Evolutionary conservation across 805 yeast species (phyloP).

Genomic region (Kodamaea kaohsiungensis): DNA sequence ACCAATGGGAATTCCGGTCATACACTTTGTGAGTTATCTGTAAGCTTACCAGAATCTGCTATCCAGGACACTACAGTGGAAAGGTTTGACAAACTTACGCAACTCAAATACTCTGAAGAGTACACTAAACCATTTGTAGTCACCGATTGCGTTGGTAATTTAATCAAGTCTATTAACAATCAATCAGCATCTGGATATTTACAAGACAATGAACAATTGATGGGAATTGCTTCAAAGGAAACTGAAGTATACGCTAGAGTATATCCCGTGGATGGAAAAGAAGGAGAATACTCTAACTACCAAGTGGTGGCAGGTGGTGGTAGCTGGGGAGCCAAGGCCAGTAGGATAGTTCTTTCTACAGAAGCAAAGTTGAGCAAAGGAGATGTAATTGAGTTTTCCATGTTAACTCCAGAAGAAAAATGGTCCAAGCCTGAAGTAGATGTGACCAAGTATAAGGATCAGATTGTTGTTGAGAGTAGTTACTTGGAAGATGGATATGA

Average conservation of each 20-base stretch:
- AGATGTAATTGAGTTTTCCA: conserved; percentile 47
- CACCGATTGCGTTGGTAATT: conserved; percentile 55
- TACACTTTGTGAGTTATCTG: conserved; percentile 27
- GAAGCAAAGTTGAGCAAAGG: conserved; percentile 48
- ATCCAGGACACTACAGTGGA: neutral
- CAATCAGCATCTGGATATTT: conserved; percentile 58
- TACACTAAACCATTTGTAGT: conserved; percentile 36
- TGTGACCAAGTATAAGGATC: neutral
- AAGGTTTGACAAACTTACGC: conserved; percentile 35
- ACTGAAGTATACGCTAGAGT: conserved; percentile 43
- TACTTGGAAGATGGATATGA: conserved; percentile 29
- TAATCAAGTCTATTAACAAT: conserved; percentile 56
- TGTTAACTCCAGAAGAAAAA: conserved; percentile 39
- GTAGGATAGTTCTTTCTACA: conserved; percentile 65
- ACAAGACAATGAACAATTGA: conserved; percentile 44
- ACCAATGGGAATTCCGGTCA: conserved; percentile 24
- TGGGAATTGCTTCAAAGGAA: conserved; percentile 42
- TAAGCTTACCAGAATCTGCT: conserved; percentile 12
- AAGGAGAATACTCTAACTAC: conserved; percentile 29
- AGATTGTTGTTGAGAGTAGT: conserved; percentile 30
- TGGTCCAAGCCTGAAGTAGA: conserved; percentile 15
- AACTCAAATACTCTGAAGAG: conserved; percentile 16
- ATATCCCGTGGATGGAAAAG: conserved; percentile 11
- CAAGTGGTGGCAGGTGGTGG: conserved; percentile 75
- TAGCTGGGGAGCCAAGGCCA: conserved; percentile 72